Evolutionary conservation across 371 early-diverging fungal species (phyloP).

Genomic region (Apophysomyces variabilis): DNA sequence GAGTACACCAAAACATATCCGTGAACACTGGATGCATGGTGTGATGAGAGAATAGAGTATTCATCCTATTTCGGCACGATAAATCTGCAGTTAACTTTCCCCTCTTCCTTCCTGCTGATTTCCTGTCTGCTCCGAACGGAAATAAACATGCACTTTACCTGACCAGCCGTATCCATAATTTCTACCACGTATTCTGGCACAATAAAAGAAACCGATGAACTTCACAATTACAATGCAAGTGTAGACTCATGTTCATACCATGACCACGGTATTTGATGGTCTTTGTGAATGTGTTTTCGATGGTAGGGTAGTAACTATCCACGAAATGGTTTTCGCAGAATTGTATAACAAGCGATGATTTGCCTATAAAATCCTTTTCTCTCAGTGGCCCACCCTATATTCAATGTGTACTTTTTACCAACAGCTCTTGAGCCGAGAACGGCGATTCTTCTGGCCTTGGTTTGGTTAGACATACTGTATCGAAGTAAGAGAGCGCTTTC

Average conservation of each 20-base stretch:
- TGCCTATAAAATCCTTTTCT: conserved; percentile 54
- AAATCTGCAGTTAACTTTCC: neutral
- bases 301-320: conserved; percentile 94
- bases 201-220: neutral
- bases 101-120: conserved; percentile 2
- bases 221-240: neutral
- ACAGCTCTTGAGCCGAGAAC: conserved; percentile 87
- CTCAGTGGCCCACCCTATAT: neutral
- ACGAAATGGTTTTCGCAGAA: conserved; percentile 94
- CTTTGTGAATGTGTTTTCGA: conserved; percentile 91
- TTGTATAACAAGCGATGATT: conserved; percentile 92
- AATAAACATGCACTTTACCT: conserved; percentile 53
- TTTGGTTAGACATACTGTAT: conserved; percentile 25
- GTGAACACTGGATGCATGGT: conserved; percentile 90
- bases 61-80: conserved; percentile 72
- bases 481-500: neutral
- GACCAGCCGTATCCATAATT: conserved; percentile 97
- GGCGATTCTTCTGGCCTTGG: conserved; percentile 69
- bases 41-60: conserved; percentile 88
- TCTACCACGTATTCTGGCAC: conserved; percentile 80
- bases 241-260: conserved; percentile 25
- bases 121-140: too few species aligned
- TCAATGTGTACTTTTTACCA: conserved; percentile 54
- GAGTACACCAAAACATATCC: conserved; percentile 96
- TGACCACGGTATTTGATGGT: conserved; percentile 80